Base-by-base conservation (phyloP, 75 land plant genomes). In the Chamaecyparis obtusa region DNA sequence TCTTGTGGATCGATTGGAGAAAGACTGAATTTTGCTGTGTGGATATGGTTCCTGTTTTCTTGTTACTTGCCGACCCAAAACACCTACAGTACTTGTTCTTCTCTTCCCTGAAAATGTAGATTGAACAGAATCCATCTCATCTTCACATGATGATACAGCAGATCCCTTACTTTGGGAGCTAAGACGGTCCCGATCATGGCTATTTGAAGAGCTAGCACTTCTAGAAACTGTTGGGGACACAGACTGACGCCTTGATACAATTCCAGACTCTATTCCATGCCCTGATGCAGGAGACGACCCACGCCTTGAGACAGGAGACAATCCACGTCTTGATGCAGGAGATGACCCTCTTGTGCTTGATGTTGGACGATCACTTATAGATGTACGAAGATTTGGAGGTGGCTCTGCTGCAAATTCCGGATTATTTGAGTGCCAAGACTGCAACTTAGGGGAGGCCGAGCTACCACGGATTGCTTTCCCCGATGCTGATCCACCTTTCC, bases 361-460 rank as follows among this genome's bases (percentile, higher is more conserved):
- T 76, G 91, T 83, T 39, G 94, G 91, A 13, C 96, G 90, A 83
- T 96, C 97, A 48, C 89, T 86, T 83, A 92, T 19, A 32, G 95
- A 95, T 55, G 99, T 97, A 14, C 97, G 94, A 85, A 97, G 94
- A 88, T 97, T 97, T 49, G 96, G 97, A 37, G 97, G 99, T 21
- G 93, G 89, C 14, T 97, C 99, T 33, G 89, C 87, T 33, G 99
- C 88, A 84, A 95, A 96, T 16, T 92, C 99, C 17, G 92, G 93
- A 27, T 92, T 87, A 85, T 86, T 88, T 64, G 96, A 72, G 84
- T 94, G 94, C 95, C 96, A 95, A 78, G 94, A 90, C 16, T 89
- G 91, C 48, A 93, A 69, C 86, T 96, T 95, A 78, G 99, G 97
- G 49, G 99, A 96, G 5, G 94, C 87, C 51, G 96, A 95, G 54